Conservation (phyloP, 257 asterid species). For the Leonotis leonurus region DNA sequence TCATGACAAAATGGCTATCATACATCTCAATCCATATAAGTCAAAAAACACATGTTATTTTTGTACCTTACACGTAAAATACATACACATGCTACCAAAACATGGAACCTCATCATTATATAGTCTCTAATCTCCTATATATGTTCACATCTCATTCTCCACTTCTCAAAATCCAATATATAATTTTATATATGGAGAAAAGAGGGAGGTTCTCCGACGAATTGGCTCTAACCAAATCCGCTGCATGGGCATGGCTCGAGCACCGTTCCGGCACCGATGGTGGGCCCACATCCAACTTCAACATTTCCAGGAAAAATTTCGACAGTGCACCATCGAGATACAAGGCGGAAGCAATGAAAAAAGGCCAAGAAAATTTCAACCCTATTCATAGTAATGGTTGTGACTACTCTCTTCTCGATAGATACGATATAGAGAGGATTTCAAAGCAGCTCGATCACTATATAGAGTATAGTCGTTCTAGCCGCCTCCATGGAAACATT, state of each 20-base stretch:
- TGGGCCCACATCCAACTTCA: slow-evolving; percentile 24
- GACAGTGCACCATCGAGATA: slow-evolving; percentile 40
- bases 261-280: slow-evolving; percentile 37
- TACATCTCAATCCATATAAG: not conserved
- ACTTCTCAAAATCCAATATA: not conserved
- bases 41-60: not conserved
- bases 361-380: not conserved
- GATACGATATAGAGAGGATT: slow-evolving; percentile 51
- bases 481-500: no score
- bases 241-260: slow-evolving; percentile 59
- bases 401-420: slow-evolving; percentile 46
- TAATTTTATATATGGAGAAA: slow-evolving; percentile 12
- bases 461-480: slow-evolving; percentile 24
- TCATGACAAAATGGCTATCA: not conserved
- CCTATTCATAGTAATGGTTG: not conserved
- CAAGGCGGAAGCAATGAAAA: slow-evolving; percentile 41
- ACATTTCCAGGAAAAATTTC: slow-evolving; percentile 14
- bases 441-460: slow-evolving; percentile 46
- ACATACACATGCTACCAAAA: not conserved
- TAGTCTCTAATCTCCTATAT: not conserved
- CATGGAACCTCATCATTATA: slow-evolving; percentile 16
- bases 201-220: slow-evolving; percentile 23
- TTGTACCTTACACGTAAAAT: not conserved
- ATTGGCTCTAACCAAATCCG: slow-evolving; percentile 41
- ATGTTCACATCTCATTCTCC: not conserved